These are phyloP conservation scores for Melampsora americana DNA, from an alignment of 1,284 basidiomycete species.

Conservation along the genomic window DNA sequence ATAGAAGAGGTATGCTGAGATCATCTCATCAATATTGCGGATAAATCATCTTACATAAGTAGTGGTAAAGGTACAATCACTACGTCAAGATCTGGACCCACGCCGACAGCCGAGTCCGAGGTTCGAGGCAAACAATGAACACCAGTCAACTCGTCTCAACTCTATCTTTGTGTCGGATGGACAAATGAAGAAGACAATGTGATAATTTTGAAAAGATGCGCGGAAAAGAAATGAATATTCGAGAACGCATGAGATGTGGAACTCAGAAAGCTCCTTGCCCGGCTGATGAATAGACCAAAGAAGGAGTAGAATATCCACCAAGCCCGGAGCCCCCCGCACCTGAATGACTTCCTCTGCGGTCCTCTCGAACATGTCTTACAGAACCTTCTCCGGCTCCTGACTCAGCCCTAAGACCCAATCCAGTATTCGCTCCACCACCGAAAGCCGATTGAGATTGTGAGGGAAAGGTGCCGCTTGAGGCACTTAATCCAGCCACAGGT, in stretches of 20 bases:
- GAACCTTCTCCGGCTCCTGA: not conserved
- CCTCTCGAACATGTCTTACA: not conserved
- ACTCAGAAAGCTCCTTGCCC: conserved; percentile 1
- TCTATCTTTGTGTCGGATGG: too few relatives aligned
- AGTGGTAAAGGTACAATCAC: too few relatives aligned
- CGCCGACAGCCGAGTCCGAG: too few relatives aligned
- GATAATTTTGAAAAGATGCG: too few relatives aligned
- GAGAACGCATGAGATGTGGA: not conserved
- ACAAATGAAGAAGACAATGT: too few relatives aligned
- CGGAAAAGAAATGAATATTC: too few relatives aligned
- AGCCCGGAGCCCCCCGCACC: not conserved
- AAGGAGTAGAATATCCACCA: not conserved
- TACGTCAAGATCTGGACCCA: too few relatives aligned
- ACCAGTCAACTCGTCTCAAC: too few relatives aligned
- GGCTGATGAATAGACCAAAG: not conserved
- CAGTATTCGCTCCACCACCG: not conserved
- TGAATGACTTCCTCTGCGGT: conserved; percentile 9
- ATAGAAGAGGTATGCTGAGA: too few relatives aligned
- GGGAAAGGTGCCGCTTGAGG: conserved; percentile 10
- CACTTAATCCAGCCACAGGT: conserved; percentile 5
- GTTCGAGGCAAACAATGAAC: too few relatives aligned
- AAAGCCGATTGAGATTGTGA: not conserved
- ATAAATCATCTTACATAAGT: too few relatives aligned
- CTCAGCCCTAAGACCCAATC: conserved; percentile 4
- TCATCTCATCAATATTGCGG: too few relatives aligned